phyloP scores from a whole-genome alignment of 2,329 filamentous ascomycete genomes.

The Lomentospora prolificans region DNA sequence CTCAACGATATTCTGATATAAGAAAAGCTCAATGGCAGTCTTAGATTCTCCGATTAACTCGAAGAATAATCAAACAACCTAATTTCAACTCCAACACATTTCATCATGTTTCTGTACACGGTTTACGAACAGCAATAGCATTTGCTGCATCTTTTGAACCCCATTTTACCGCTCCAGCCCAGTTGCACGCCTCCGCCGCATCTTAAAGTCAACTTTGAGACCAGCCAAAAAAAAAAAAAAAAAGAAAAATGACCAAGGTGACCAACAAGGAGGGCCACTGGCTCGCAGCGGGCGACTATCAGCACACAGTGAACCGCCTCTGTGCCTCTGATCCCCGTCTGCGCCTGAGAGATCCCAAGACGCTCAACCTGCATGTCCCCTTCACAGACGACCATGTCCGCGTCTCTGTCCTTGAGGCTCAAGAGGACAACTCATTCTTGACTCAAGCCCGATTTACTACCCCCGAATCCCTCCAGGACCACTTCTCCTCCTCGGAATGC shows the following conservation, averaged over 20 bases:
- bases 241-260: neutral
- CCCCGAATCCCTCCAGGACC: neutral
- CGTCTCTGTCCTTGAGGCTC: conserved; percentile 13
- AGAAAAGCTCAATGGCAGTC: too few species aligned
- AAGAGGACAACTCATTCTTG: conserved; percentile 3
- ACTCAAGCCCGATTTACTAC: conserved; percentile 7
- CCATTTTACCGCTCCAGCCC: neutral
- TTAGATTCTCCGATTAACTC: neutral
- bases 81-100: neutral
- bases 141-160: neutral
- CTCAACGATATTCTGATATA: neutral
- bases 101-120: neutral
- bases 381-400: conserved; percentile 10
- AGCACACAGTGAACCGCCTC: conserved; percentile 10
- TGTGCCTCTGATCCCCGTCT: conserved; percentile 14
- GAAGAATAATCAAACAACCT: neutral
- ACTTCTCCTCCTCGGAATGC: neutral
- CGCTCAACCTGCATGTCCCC: conserved; percentile 11
- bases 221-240: neutral
- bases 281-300: conserved; percentile 10
- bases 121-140: neutral
- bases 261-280: neutral
- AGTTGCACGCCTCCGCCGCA: neutral
- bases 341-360: conserved; percentile 14
- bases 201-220: too few species aligned